These are phyloP conservation scores for Vaucheria bursata DNA, from an alignment of 352 stramenopile genomes.

Conservation along the genomic window DNA sequence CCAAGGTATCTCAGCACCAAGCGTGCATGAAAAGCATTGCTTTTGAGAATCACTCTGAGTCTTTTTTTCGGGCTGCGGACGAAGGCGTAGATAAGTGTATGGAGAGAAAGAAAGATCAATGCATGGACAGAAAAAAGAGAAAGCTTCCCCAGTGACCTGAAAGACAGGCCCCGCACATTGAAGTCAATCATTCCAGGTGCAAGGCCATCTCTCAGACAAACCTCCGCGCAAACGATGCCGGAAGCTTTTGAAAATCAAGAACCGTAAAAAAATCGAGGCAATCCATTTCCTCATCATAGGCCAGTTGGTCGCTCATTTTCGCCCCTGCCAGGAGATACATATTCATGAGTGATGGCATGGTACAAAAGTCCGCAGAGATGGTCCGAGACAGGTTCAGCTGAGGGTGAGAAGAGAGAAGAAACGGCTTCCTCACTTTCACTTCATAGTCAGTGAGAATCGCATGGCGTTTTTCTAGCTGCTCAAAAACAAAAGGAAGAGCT, in stretches of 20 bases:
- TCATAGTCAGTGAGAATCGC: neutral
- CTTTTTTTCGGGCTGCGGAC: neutral
- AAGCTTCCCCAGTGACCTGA: too few species aligned
- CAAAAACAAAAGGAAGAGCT: neutral
- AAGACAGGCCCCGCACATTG: too few species aligned
- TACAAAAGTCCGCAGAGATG: neutral
- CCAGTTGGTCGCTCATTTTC: neutral
- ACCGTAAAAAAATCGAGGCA: neutral
- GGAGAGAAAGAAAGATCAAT: neutral
- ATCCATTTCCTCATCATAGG: neutral
- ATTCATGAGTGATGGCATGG: neutral
- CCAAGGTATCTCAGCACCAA: neutral
- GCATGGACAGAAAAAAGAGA: neutral
- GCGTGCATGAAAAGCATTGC: neutral
- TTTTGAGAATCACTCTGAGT: neutral
- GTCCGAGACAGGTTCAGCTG: neutral
- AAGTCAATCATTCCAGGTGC: too few species aligned
- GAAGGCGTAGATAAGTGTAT: neutral
- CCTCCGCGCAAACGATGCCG: neutral
- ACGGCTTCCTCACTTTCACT: neutral
- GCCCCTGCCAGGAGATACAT: neutral
- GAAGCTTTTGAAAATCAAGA: neutral
- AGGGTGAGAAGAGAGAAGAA: neutral
- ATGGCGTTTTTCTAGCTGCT: too few species aligned
- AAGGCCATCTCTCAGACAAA: too few species aligned